Evolutionary conservation across 345 rosid genomes (phyloP).

Genomic region (Physaria fendleri): DNA sequence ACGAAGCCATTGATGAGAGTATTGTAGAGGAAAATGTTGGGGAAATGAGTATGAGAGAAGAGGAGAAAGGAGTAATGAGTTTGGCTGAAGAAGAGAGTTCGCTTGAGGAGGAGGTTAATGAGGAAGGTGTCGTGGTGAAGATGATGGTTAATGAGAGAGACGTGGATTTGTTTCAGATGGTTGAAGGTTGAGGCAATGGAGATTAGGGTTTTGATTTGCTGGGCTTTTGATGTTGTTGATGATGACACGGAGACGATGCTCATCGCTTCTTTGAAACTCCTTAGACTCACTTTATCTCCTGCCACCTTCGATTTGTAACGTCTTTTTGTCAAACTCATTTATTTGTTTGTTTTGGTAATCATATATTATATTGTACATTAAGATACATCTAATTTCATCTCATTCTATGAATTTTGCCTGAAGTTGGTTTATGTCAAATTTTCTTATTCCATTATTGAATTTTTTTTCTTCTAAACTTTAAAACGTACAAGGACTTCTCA

Average conservation of each 20-base stretch:
- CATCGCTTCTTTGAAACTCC: conserved; percentile 9
- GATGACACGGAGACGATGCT: conserved; percentile 18
- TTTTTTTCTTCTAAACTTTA: too few species aligned
- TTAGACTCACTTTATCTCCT: conserved; percentile 3
- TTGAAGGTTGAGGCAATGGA: conserved; percentile 33
- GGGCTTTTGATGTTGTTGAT: conserved; percentile 15
- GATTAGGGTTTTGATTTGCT: conserved; percentile 34
- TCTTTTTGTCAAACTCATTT: neutral
- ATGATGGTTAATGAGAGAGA: conserved; percentile 40
- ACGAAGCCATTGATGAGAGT: conserved; percentile 64
- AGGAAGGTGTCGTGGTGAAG: conserved; percentile 51
- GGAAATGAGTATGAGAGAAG: conserved; percentile 42
- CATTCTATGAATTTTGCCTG: neutral
- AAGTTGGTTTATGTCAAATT: neutral
- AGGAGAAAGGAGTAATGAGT: conserved; percentile 43
- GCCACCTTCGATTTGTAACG: neutral
- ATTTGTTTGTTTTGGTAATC: neutral
- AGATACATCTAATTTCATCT: neutral
- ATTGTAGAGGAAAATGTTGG: conserved; percentile 48
- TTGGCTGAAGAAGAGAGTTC: conserved; percentile 35
- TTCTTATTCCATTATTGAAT: too few species aligned
- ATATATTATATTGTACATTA: neutral
- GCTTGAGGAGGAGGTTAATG: conserved; percentile 46
- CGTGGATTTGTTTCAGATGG: conserved; percentile 58
- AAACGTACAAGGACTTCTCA: too few species aligned